Evolutionary conservation across 345 rosid species (phyloP).

Genomic region (Eucalyptus pumila): DNA sequence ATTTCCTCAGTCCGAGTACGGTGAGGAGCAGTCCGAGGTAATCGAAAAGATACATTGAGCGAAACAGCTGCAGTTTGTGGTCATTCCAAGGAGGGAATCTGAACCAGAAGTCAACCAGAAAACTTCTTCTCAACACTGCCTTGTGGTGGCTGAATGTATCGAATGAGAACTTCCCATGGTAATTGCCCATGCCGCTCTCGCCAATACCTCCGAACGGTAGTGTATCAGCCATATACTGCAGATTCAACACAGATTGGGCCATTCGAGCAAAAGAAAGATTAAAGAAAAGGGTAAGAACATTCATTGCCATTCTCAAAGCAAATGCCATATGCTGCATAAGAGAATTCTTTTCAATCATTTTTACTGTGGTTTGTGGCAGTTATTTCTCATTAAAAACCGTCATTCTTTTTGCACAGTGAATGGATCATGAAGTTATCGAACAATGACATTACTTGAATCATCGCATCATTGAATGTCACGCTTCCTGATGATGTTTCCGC

Average conservation of each 20-base stretch:
- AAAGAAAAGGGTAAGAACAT: not conserved
- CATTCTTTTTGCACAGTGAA: not conserved
- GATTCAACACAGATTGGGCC: not conserved
- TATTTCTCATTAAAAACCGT: not conserved
- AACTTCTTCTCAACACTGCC: conserved; percentile 27
- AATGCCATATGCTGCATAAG: not conserved
- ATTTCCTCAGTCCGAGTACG: conserved; percentile 36
- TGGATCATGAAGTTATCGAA: not conserved
- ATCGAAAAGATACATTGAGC: conserved; percentile 6
- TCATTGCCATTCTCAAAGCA: not conserved
- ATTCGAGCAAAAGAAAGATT: not conserved
- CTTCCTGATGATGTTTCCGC: conserved; percentile 64
- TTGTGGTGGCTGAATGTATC: conserved; percentile 50
- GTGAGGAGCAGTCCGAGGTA: conserved; percentile 35
- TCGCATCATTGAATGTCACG: conserved; percentile 44
- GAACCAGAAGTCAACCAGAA: conserved; percentile 41
- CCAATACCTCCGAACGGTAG: conserved; percentile 65
- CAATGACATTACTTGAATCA: conserved; percentile 29
- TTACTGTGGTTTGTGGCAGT: not conserved
- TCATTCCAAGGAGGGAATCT: conserved; percentile 67
- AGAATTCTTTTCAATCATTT: not conserved
- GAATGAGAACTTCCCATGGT: conserved; percentile 61
- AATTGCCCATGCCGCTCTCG: conserved; percentile 43
- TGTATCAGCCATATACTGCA: conserved; percentile 36
- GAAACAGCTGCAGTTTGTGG: conserved; percentile 35